Base-by-base conservation (phyloP, 202 grass and related monocot genomes). In the Sporobolus alterniflorus region DNA sequence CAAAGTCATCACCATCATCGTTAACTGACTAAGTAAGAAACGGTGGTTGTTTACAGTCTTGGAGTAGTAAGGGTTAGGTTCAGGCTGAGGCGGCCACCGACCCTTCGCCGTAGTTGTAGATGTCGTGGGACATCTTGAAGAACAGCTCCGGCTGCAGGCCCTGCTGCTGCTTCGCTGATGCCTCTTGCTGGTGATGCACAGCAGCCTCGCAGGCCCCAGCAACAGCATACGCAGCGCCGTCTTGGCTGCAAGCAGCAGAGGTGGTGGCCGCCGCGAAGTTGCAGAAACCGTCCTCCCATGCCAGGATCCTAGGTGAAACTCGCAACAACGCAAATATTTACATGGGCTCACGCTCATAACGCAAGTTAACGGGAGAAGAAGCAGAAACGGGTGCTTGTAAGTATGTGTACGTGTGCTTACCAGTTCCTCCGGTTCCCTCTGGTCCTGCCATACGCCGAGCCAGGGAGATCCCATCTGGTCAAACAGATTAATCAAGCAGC, bases 111-210 rank as follows among this genome's bases (percentile, higher is more conserved):
- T 94, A 96, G 89, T 99, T 99, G 93, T 99, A 96, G 79, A 99
- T 94, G 85, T 99, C 97, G 75, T 96, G 91, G 15, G 97, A 99
- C 97, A 99, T 99, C 78, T 99, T 99, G 91, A 99, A 96, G 91
- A 99, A 99, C 22, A 96, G 90, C 87, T 96, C 91, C 15, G 96
- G 97, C 73, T 96, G 93, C 63, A 99, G 91, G 33, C 91, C 86
- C 71, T 59, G 46, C 41, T 64, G 69, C 67, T 48, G 67, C 31
- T 76, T 67, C 78, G 74, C 66, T 47, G 10, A 84, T 46, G 20
- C 75, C 52, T 88, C 81, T 44, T 63, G 60, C 60, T 88, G 79
- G 31, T 88, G 79, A 42, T 88, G 80, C 84, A 43, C 67, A 24
- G 40, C 76, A 14, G 72, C 65, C 48, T 79, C 86, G 32, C 83